phyloP scores from a whole-genome alignment of 2,329 filamentous ascomycete species.

The Xylaria sp. region DNA sequence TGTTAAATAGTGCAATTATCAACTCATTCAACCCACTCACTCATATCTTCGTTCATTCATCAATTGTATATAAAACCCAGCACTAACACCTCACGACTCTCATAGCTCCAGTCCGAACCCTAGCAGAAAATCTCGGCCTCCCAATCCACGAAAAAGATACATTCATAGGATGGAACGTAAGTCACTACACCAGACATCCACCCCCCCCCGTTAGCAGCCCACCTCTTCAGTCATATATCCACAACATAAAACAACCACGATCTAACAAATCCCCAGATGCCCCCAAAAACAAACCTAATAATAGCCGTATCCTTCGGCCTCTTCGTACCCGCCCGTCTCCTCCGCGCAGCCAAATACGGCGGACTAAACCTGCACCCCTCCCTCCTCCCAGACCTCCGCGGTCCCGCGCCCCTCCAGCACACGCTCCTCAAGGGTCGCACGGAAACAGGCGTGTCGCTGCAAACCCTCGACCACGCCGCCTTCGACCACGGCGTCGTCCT shows the following conservation, averaged over 20 bases:
- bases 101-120: conserved; percentile 76
- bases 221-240: neutral
- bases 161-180: conserved; percentile 83
- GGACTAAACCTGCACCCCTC: conserved; percentile 96
- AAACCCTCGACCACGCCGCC: conserved; percentile 79
- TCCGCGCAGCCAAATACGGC: conserved; percentile 78
- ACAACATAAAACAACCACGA: neutral
- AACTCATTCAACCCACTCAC: neutral
- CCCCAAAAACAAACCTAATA: conserved; percentile 76
- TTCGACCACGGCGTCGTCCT: conserved; percentile 87
- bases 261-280: conserved; percentile 59
- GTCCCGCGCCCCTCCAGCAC: conserved; percentile 87
- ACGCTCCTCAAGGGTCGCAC: conserved; percentile 73
- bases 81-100: conserved; percentile 17
- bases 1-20: neutral
- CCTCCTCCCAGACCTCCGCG: conserved; percentile 85
- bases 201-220: neutral
- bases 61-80: neutral
- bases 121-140: conserved; percentile 73
- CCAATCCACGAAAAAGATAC: conserved; percentile 80
- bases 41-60: neutral
- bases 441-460: conserved; percentile 81
- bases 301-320: conserved; percentile 95
- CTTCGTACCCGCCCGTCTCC: conserved; percentile 81
- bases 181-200: conserved; percentile 43